A percentile compares a stretch with the other conserved stretches of the same genome.
Conservation (phyloP, 768 basidiomycete species). For the Lepiota subincarnata region DNA sequence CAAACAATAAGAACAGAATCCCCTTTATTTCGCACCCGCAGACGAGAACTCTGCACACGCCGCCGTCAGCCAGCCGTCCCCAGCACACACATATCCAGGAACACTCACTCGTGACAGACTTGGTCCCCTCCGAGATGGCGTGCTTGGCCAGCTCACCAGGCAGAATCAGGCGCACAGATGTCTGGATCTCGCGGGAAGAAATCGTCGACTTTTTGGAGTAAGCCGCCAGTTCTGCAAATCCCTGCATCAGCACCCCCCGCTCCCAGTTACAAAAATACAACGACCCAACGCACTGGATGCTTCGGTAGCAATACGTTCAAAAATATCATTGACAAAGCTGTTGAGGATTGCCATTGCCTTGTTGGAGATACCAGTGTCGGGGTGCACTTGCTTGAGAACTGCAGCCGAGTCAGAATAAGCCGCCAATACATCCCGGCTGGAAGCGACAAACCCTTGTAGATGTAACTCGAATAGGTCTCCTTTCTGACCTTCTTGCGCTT, state of each 20-base stretch:
- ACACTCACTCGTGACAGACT: constrained; percentile 50
- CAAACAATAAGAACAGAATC: constrained; percentile 7
- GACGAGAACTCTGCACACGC: constrained; percentile 16
- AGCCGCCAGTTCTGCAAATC: constrained; percentile 75
- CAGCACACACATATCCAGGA: not conserved
- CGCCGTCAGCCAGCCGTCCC: not conserved
- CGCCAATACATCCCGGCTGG: not conserved
- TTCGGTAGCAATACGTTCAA: constrained; percentile 87
- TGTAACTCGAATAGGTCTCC: constrained; percentile 93
- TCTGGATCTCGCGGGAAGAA: constrained; percentile 97
- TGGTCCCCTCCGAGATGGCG: constrained; percentile 91
- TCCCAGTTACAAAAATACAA: constrained; percentile 4
- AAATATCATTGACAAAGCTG: constrained; percentile 92
- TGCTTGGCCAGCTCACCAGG: constrained; percentile 98
- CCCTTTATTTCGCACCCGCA: constrained; percentile 15
- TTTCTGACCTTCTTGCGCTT: constrained; percentile 75
- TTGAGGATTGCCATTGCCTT: constrained; percentile 92
- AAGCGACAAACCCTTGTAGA: constrained; percentile 75
- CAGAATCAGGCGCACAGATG: constrained; percentile 89
- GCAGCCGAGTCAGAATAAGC: constrained; percentile 6
- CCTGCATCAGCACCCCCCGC: not conserved
- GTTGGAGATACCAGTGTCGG: constrained; percentile 98
- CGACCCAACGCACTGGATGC: constrained; percentile 63
- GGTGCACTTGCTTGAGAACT: constrained; percentile 98
- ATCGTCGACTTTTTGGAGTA: constrained; percentile 99